Evolutionary conservation across 2,329 filamentous ascomycete genomes (phyloP), one percentile per base, ranked within the genome.

Genomic region (Meredithiella fracta): DNA sequence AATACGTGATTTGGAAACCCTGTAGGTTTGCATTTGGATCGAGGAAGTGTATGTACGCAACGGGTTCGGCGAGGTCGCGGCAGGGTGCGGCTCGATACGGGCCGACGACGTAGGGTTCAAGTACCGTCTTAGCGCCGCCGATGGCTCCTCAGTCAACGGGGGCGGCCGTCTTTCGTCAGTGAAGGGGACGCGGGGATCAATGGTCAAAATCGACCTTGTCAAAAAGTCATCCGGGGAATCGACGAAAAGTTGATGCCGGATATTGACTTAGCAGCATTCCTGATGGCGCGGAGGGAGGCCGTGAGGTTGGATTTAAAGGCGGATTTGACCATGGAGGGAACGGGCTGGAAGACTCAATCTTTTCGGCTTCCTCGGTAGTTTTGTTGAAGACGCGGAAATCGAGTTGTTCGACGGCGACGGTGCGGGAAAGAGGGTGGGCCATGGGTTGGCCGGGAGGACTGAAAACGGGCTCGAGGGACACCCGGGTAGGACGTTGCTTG

Each of bases 21-120:
- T 80, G 70, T 85, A 85, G 0, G 81, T 85, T 63, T 83, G 79
- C 80, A 85, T 83, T 64, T 84, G 80, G 58, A 85, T 84, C 1
- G 81, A 83, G 25, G 81, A 79, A 14, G 79, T 82, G 62, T 77
- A 83, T 54, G 69, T 68, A 59, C 70, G 67, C 17, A 49, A 29
- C 4, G 57, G 38, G 9, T 23, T n/a, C 65, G 63, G 38, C 59
- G 65, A 25, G 59, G 11, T 11, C 5, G 29, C 29, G 29, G 63
- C 58, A 62, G 53, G 53, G 9, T 42, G 38, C 6, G 54, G 50
- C 15, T 56, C 54, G 22, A 59, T 47, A 15, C 50, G 54, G 8
- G 51, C 54, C 3, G 54, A 54, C 4, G 57, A 56, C 1, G 78
- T 79, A 7, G 81, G 81, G 63, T 85, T 85, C 20, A 85, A 71